A percentile compares a stretch with the other conserved stretches of the same genome.
Conservation (phyloP, 2,329 filamentous ascomycete genomes). For the Pseudogymnoascus sp. region DNA sequence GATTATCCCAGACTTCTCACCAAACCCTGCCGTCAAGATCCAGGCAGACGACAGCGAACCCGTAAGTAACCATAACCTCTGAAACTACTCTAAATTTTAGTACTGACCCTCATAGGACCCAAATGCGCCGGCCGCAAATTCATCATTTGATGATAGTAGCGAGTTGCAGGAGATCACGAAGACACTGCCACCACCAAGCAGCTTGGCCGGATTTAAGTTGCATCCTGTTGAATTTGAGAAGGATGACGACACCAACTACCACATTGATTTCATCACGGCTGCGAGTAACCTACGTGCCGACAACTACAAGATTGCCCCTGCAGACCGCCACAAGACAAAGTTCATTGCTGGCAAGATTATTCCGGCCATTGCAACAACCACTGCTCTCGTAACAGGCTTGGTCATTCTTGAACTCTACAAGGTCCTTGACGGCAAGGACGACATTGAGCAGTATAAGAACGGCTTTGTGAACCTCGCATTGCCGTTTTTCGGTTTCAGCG, state of each 20-base stretch:
- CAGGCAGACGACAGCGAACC: constrained; percentile 94
- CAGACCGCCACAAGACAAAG: constrained; percentile 96
- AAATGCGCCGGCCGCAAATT: constrained; percentile 54
- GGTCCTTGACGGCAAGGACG: constrained; percentile 90
- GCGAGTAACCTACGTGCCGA: constrained; percentile 93
- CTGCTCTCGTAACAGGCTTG: constrained; percentile 87
- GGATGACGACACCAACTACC: constrained; percentile 94
- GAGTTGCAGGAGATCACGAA: constrained; percentile 68
- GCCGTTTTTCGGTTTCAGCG: constrained; percentile 97
- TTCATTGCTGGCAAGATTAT: constrained; percentile 99
- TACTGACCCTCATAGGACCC: constrained; percentile 53
- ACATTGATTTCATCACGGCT: constrained; percentile 98
- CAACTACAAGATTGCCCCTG: constrained; percentile 93
- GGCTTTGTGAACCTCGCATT: constrained; percentile 94
- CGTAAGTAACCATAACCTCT: constrained; percentile 39
- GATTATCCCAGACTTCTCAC: constrained; percentile 92
- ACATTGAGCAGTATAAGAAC: constrained; percentile 98
- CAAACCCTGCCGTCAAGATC: constrained; percentile 87
- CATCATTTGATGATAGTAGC: constrained; percentile 62
- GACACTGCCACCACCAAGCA: constrained; percentile 70
- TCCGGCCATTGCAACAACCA: constrained; percentile 95
- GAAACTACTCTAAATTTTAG: not conserved
- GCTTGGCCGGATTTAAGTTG: constrained; percentile 80
- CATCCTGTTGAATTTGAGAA: constrained; percentile 96
- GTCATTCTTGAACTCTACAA: constrained; percentile 94